Evolutionary conservation across 2,329 filamentous ascomycete genomes (phyloP).

Genomic region (Bipolaris gigantea): DNA sequence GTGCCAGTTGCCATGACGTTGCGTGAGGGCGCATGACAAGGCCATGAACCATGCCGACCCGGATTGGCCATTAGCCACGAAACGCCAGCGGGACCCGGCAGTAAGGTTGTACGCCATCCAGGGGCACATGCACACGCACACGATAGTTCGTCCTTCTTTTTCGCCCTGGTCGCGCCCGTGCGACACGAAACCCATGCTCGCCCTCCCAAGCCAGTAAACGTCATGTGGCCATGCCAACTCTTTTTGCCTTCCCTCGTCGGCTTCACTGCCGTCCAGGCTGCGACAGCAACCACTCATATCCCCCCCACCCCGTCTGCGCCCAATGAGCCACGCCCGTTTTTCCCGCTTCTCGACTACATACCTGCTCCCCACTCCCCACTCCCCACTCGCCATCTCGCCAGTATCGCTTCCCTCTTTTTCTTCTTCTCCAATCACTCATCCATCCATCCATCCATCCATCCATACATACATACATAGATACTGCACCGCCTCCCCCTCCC

Average conservation of each 20-base stretch:
- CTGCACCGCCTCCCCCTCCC: neutral
- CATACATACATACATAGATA: neutral
- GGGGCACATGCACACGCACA: constrained; percentile 24
- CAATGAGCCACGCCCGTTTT: constrained; percentile 24
- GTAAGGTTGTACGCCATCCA: constrained; percentile 22
- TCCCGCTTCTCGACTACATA: constrained; percentile 23
- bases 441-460: neutral
- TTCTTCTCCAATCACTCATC: neutral
- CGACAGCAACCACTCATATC: constrained; percentile 32
- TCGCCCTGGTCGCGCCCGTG: constrained; percentile 24
- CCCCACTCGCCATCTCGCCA: constrained; percentile 15
- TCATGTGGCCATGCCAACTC: constrained; percentile 36
- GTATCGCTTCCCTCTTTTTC: constrained; percentile 7
- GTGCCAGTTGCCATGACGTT: constrained; percentile 32
- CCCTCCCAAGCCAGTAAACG: constrained; percentile 32
- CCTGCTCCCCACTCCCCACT: too few species aligned
- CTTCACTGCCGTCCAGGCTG: constrained; percentile 31
- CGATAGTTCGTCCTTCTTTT: constrained; percentile 23
- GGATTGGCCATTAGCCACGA: constrained; percentile 21
- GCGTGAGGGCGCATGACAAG: constrained; percentile 14
- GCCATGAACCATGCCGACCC: neutral
- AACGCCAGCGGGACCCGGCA: constrained; percentile 31
- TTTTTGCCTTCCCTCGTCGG: constrained; percentile 15
- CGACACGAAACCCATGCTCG: constrained; percentile 30
- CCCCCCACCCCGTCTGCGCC: constrained; percentile 30